Evolutionary conservation across 2,329 filamentous ascomycete species (phyloP).

Genomic region (Madurella fahalii): DNA sequence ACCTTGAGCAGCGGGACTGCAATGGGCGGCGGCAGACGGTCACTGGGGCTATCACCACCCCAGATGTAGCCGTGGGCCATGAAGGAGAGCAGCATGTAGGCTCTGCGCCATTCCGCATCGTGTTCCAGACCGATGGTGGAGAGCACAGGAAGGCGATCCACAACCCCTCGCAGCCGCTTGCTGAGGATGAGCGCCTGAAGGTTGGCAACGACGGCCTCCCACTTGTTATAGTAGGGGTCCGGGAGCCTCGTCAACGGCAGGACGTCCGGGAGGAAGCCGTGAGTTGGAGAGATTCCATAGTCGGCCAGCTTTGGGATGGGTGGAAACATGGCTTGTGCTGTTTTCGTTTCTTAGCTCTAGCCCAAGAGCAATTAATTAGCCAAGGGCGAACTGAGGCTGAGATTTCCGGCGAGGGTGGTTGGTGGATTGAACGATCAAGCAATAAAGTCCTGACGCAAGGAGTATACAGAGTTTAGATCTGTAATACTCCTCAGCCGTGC

Average conservation of each 20-base stretch:
- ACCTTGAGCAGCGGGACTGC: slow-evolving; percentile 77
- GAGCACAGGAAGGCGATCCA: slow-evolving; percentile 78
- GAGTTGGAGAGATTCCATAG: slow-evolving; percentile 72
- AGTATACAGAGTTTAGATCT: slow-evolving; percentile 56
- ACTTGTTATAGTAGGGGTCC: slow-evolving; percentile 89
- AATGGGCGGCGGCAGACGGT: slow-evolving; percentile 74
- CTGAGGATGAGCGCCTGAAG: slow-evolving; percentile 83
- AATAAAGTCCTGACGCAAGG: slow-evolving; percentile 56
- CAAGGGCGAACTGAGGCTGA: neutral
- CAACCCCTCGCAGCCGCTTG: slow-evolving; percentile 72
- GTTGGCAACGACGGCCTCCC: slow-evolving; percentile 83
- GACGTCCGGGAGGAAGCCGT: slow-evolving; percentile 84
- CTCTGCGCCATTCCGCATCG: slow-evolving; percentile 87
- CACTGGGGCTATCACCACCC: slow-evolving; percentile 80
- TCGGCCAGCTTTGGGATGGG: slow-evolving; percentile 63
- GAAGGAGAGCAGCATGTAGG: slow-evolving; percentile 85
- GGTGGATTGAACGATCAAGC: slow-evolving; percentile 22
- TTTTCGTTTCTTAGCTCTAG: slow-evolving; percentile 6
- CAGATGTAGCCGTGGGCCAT: slow-evolving; percentile 95
- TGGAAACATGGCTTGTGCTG: slow-evolving; percentile 51
- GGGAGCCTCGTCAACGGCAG: slow-evolving; percentile 75
- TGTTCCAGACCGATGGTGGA: slow-evolving; percentile 76
- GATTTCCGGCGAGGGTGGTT: slow-evolving; percentile 13
- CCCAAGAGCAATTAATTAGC: neutral
- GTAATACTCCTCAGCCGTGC: slow-evolving; percentile 62